Conservation (phyloP, 108 stramenopile species). For the Chaetoceros muelleri region DNA sequence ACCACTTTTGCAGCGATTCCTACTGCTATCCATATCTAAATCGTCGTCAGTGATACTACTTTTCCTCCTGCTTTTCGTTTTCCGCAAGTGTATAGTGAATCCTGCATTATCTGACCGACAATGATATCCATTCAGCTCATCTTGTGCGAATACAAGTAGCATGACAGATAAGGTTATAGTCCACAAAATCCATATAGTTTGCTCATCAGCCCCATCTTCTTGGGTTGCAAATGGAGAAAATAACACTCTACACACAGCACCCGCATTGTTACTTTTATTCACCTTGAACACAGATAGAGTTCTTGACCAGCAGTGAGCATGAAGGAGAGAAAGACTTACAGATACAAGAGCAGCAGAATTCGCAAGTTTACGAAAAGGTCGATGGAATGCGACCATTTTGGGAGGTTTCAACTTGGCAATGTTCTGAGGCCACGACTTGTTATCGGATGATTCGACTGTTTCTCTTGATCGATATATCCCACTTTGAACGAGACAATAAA, state of each 20-base stretch:
- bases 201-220: background rate
- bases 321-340: slow-evolving; percentile 22
- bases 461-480: slow-evolving; percentile 1
- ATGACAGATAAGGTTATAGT: background rate
- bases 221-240: slow-evolving; percentile 1
- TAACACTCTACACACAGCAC: background rate
- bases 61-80: background rate
- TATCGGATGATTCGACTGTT: background rate
- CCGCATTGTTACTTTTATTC: background rate
- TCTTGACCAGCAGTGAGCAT: slow-evolving; percentile 42
- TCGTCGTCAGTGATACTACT: background rate
- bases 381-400: slow-evolving; percentile 24
- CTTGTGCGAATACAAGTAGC: background rate
- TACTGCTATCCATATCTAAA: background rate
- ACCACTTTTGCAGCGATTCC: background rate
- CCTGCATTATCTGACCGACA: background rate
- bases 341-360: slow-evolving; percentile 20
- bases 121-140: slow-evolving; percentile 1
- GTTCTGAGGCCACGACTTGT: slow-evolving; percentile 4
- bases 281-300: background rate
- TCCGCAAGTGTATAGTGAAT: background rate
- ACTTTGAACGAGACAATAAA: slow-evolving; percentile 7
- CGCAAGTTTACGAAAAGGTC: slow-evolving; percentile 34
- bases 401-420: slow-evolving; percentile 9
- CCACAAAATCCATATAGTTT: slow-evolving; percentile 1